phyloP scores from a whole-genome alignment of 208 protist genomes.

The Wallacemonas sp. region DNA sequence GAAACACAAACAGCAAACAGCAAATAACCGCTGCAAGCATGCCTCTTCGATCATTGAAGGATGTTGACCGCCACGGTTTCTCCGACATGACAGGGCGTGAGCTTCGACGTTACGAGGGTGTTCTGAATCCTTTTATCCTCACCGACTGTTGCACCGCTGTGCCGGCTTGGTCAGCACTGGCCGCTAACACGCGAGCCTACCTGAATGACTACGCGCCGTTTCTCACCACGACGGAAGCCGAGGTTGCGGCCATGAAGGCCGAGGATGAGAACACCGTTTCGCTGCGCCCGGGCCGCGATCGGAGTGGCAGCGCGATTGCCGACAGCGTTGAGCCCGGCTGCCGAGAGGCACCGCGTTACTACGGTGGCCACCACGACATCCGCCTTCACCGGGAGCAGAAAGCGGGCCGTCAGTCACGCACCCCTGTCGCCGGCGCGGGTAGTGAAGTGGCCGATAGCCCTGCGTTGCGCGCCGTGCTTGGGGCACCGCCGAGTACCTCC shows the following conservation, averaged over 20 bases:
- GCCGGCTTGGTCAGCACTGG: slow-evolving; percentile 1
- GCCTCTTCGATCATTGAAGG: not conserved
- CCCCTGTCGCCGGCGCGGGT: too few relatives aligned
- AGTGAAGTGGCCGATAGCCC: not conserved
- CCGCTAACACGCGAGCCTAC: slow-evolving; percentile 3
- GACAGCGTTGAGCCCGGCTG: not conserved
- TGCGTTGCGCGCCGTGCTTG: not conserved
- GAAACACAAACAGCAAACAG: not conserved
- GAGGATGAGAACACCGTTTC: not conserved
- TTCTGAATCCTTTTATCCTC: slow-evolving; percentile 19
- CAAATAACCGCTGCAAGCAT: not conserved
- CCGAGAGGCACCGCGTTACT: slow-evolving; percentile 11
- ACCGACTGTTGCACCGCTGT: slow-evolving; percentile 7
- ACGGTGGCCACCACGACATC: slow-evolving; percentile 10
- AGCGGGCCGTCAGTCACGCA: not conserved
- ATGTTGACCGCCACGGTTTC: not conserved
- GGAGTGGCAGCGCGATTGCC: not conserved
- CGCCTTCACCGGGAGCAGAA: not conserved
- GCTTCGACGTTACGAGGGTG: slow-evolving; percentile 15
- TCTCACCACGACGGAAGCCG: not conserved
- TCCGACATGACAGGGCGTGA: not conserved
- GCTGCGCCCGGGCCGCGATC: not conserved
- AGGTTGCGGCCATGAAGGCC: not conserved
- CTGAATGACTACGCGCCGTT: not conserved
- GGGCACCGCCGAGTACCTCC: not conserved